These are phyloP conservation scores for Arabidopsis lyrata DNA, from an alignment of 441 rosid genomes.

Conservation along the genomic window DNA sequence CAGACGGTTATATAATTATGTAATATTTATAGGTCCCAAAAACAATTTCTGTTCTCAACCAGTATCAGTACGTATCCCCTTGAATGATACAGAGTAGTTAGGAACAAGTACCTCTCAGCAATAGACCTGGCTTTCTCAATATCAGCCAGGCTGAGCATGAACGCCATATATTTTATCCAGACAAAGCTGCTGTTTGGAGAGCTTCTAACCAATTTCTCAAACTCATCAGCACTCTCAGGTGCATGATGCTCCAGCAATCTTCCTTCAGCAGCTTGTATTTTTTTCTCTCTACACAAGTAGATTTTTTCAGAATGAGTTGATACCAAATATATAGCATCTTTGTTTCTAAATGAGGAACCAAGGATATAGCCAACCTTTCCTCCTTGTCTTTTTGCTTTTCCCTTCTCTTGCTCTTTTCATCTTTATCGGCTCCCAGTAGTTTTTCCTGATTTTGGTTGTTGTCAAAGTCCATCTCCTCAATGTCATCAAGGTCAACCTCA, in stretches of 20 bases:
- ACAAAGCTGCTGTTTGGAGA: slow-evolving; percentile 95
- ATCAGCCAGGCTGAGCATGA: slow-evolving; percentile 80
- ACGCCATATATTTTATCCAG: slow-evolving; percentile 96
- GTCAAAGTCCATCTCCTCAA: slow-evolving; percentile 59
- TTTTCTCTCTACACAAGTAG: slow-evolving; percentile 68
- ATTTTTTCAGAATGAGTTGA: slow-evolving; percentile 27
- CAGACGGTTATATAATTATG: background rate
- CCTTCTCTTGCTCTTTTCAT: slow-evolving; percentile 60
- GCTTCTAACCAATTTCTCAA: slow-evolving; percentile 87
- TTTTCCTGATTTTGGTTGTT: slow-evolving; percentile 49
- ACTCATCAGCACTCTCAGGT: slow-evolving; percentile 91
- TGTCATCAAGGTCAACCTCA: slow-evolving; percentile 79
- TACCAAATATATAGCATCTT: slow-evolving; percentile 12
- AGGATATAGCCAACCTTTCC: slow-evolving; percentile 64
- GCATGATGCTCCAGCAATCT: slow-evolving; percentile 82
- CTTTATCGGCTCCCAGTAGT: slow-evolving; percentile 41
- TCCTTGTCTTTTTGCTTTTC: slow-evolving; percentile 76
- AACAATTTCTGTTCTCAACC: slow-evolving; percentile 4
- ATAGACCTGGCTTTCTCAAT: slow-evolving; percentile 93
- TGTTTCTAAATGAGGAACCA: slow-evolving; percentile 19
- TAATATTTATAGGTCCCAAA: background rate
- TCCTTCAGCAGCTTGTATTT: slow-evolving; percentile 94
- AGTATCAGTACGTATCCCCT: background rate
- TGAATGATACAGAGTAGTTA: slow-evolving; percentile 23
- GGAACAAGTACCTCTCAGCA: slow-evolving; percentile 80